Evolutionary conservation across 2,329 filamentous ascomycete genomes (phyloP), one percentile per base, ranked within the genome.

Genomic region (Sporothrix luriei): DNA sequence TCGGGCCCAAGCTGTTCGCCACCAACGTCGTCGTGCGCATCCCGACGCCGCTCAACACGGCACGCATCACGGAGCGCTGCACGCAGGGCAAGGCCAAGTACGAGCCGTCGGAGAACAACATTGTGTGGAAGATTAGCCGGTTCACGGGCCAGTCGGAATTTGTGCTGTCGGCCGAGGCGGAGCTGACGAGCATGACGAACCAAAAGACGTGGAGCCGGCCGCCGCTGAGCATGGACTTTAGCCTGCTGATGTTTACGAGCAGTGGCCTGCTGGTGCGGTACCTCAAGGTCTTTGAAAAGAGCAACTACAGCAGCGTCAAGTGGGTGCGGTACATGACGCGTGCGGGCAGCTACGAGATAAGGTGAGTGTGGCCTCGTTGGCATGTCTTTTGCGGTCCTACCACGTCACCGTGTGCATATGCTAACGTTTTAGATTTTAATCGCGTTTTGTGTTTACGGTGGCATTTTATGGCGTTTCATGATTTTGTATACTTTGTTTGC

Each of bases 271-370:
- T 99, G 73, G 95, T 99, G 70, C 85, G 96, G 65, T 99, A 99
- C 79, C 82, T 99, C 70, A 99, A 99, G 82, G 95, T 99, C 1
- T 99, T 99, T 82, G 95, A 99, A 83, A 99, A 99, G 88, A 95
- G 88, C 80, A 98, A 98, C 80, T 99, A 99, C 79, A 96, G 92
- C 73, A 97, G 93, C 77, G 95, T 99, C 64, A 99, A 99, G 81
- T 99, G 95, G 95, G 95, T 99, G 75, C 85, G 95, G 75, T 99
- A 99, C 80, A 98, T 99, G 95, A 99, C 95, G 21, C 89, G 94
- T 74, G 95, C 94, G 19, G 95, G 95, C 38, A 97, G 93, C 80
- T 99, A 99, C 80, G 95, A 99, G 82, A 97, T 99, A 78, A 86
- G 93, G 90, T 96, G 11, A 43, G n/a, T 68, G 70, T 33, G 9